phyloP scores from a whole-genome alignment of 495 filamentous ascomycete genomes.

The Talaromyces wortmannii region DNA sequence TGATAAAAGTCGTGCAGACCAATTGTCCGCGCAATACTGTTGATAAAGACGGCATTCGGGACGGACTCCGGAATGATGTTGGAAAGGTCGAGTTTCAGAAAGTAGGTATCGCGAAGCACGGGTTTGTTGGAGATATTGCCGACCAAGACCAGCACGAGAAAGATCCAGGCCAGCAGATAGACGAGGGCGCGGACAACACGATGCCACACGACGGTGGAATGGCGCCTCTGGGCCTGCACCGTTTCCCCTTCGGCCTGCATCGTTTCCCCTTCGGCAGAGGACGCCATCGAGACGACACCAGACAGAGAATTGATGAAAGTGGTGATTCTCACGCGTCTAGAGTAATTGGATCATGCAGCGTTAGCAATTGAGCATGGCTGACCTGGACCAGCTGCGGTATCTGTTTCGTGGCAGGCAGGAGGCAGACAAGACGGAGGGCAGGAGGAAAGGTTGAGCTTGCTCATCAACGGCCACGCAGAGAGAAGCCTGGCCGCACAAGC shows the following conservation, averaged over 20 bases:
- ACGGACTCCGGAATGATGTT: conserved; percentile 72
- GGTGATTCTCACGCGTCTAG: background rate
- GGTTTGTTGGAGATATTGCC: conserved; percentile 56
- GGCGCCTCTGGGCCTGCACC: conserved; percentile 1
- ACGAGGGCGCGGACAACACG: conserved; percentile 55
- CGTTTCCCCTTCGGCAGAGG: conserved; percentile 2
- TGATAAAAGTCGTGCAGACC: conserved; percentile 93
- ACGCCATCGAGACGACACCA: background rate
- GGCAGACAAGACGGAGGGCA: too few relatives aligned
- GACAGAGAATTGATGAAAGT: background rate
- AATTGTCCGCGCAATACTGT: conserved; percentile 80
- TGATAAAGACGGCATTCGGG: conserved; percentile 72
- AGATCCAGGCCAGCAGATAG: conserved; percentile 67
- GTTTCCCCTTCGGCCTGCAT: conserved; percentile 17
- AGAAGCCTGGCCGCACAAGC: too few relatives aligned
- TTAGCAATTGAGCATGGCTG: background rate
- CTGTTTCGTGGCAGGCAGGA: background rate
- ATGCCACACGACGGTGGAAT: conserved; percentile 26
- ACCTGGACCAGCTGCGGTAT: background rate
- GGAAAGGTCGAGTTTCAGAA: conserved; percentile 75
- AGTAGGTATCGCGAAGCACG: conserved; percentile 65
- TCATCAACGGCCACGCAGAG: too few relatives aligned
- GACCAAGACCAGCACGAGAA: conserved; percentile 71
- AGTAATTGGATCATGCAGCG: background rate
- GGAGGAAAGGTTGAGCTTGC: too few relatives aligned